Evolutionary conservation across 805 yeast species (phyloP).

Genomic region (Jamesozyma lodderae): DNA sequence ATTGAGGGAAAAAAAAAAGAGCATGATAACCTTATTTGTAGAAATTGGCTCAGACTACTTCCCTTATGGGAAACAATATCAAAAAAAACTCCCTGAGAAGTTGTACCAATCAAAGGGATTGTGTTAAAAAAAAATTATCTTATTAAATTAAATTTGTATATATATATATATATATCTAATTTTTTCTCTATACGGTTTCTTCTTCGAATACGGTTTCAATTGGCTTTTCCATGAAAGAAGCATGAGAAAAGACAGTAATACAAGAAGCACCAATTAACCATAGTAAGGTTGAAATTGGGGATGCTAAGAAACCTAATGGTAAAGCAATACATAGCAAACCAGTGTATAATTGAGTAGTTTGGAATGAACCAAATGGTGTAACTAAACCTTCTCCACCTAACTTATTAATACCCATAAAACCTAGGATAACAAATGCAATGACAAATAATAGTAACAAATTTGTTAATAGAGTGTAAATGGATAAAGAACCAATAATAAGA

Average conservation of each 20-base stretch:
- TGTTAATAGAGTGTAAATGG: constrained; percentile 79
- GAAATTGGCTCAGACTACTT: no score
- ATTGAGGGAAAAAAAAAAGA: no score
- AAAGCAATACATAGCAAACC: constrained; percentile 65
- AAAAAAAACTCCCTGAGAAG: no score
- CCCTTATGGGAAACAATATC: no score
- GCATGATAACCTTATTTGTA: no score
- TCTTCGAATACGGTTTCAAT: constrained; percentile 91
- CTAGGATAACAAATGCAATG: constrained; percentile 59
- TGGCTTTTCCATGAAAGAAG: constrained; percentile 88
- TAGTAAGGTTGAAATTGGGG: constrained; percentile 80
- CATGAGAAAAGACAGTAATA: constrained; percentile 73
- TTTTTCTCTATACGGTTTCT: constrained; percentile 32
- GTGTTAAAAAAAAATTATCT: no score
- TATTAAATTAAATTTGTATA: neutral
- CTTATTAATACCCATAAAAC: constrained; percentile 68
- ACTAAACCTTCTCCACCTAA: constrained; percentile 78
- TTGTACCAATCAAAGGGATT: no score
- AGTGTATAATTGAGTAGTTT: constrained; percentile 77
- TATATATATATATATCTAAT: neutral
- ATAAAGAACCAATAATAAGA: constrained; percentile 58
- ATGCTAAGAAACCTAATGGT: constrained; percentile 78
- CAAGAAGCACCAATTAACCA: constrained; percentile 89
- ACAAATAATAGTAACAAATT: constrained; percentile 81
- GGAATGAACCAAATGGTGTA: constrained; percentile 60